Evolutionary conservation across 2,329 filamentous ascomycete species (phyloP).

Genomic region (Aureobasidium sp.): DNA sequence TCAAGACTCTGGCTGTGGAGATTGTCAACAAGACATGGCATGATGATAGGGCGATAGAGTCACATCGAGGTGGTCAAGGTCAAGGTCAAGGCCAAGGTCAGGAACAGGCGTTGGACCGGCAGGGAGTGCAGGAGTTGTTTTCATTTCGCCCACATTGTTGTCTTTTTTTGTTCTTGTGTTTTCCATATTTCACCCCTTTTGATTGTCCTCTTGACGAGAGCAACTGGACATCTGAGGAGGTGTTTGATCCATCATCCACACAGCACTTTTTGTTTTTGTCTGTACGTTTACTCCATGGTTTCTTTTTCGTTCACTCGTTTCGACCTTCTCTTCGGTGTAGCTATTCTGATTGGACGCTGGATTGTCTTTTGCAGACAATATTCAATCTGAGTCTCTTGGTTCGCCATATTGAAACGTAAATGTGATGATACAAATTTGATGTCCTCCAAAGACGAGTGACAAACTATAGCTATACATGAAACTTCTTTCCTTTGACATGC

Average conservation of each 20-base stretch:
- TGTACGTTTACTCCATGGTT: neutral
- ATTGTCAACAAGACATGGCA: neutral
- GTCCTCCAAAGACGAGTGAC: too few relatives aligned
- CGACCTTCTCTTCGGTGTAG: constrained; percentile 1
- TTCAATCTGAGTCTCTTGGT: too few relatives aligned
- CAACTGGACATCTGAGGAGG: neutral
- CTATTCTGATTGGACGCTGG: neutral
- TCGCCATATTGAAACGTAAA: neutral
- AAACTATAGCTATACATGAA: too few relatives aligned
- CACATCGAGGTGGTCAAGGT: neutral
- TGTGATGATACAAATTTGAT: neutral
- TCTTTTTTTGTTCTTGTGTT: neutral
- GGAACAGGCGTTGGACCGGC: constrained; percentile 1
- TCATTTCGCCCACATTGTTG: too few relatives aligned
- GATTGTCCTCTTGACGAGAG: neutral
- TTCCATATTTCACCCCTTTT: neutral
- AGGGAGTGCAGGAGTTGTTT: neutral
- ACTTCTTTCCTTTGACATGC: too few relatives aligned
- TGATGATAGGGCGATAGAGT: neutral
- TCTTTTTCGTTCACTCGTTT: neutral
- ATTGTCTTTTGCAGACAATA: neutral
- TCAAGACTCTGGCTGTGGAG: neutral
- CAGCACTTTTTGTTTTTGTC: neutral
- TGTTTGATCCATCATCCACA: neutral
- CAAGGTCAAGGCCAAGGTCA: neutral